phyloP scores from a whole-genome alignment of 2,329 filamentous ascomycete species.

The Alternaria rosae region DNA sequence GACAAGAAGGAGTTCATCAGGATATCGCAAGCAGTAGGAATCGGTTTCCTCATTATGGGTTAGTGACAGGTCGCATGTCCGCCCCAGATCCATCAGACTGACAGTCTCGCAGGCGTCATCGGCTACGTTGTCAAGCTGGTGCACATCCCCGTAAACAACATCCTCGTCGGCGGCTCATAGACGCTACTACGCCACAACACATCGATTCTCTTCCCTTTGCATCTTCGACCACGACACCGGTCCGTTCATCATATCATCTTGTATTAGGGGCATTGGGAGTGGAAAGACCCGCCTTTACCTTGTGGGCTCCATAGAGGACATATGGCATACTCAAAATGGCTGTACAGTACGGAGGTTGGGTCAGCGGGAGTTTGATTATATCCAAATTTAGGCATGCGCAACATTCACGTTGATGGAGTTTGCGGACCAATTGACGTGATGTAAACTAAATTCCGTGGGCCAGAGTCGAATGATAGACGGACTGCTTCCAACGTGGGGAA shows the following conservation, averaged over 20 bases:
- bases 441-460: neutral
- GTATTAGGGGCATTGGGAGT: constrained; percentile 15
- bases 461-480: neutral
- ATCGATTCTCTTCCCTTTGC: constrained; percentile 21
- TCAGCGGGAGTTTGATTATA: constrained; percentile 49
- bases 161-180: constrained; percentile 57
- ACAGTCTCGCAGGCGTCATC: constrained; percentile 49
- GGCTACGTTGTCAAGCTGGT: constrained; percentile 62
- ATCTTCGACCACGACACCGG: constrained; percentile 12
- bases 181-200: constrained; percentile 6
- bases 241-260: constrained; percentile 28
- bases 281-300: constrained; percentile 1
- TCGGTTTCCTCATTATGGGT: constrained; percentile 62
- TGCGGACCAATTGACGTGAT: neutral
- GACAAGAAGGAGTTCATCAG: constrained; percentile 51
- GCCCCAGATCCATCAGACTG: neutral
- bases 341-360: constrained; percentile 45
- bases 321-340: constrained; percentile 25
- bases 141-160: constrained; percentile 63
- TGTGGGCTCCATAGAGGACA: constrained; percentile 7
- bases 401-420: constrained; percentile 6
- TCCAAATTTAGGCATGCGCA: constrained; percentile 35
- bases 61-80: neutral
- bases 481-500: neutral
- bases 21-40: constrained; percentile 61